Conservation (phyloP, 176 grass and related monocot species). For the Triticum aestivum region IWGSC_CS_RefSeq_v2.1 NC_057804.1:382411047-382411546, state of each 20-base stretch:
- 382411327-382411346: conserved; percentile 38
- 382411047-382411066: conserved; percentile 69
- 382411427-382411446: conserved; percentile 56
- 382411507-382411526: conserved; percentile 46
- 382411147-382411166: conserved; percentile 48
- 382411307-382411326: not conserved
- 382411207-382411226: conserved; percentile 50
- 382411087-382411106: conserved; percentile 64
- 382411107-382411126: conserved; percentile 76
- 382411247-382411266: conserved; percentile 71
- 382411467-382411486: conserved; percentile 41
- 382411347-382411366: conserved; percentile 38
- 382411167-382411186: conserved; percentile 76
- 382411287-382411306: not conserved
- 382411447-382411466: conserved; percentile 45
- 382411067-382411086: conserved; percentile 85
- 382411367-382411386: conserved; percentile 34
- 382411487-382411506: conserved; percentile 25
- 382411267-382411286: conserved; percentile 60
- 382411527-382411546: conserved; percentile 65
- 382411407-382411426: conserved; percentile 31
- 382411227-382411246: conserved; percentile 73
- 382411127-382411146: conserved; percentile 57
- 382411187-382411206: conserved; percentile 60
- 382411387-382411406: conserved; percentile 22